Conservation (phyloP, 768 basidiomycete species). For the Suillus hirtellus region DNA sequence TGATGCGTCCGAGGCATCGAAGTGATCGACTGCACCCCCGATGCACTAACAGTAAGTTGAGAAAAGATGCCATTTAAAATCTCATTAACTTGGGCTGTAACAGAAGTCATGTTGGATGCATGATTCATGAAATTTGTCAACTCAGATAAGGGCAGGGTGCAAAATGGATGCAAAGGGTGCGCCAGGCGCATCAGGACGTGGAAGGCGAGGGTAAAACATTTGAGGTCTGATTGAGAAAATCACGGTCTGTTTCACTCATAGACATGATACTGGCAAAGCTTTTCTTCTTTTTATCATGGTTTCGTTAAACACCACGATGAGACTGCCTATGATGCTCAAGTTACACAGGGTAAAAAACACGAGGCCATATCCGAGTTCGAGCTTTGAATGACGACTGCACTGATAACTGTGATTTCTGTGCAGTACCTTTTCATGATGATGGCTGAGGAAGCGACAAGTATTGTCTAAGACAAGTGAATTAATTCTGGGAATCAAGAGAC, state of each 20-base stretch:
- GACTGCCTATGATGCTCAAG: constrained; percentile 94
- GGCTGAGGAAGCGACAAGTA: constrained; percentile 81
- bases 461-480: constrained; percentile 55
- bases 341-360: constrained; percentile 99
- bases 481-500: not conserved
- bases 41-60: no score
- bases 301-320: constrained; percentile 99
- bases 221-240: no score
- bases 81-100: no score
- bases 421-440: constrained; percentile 79
- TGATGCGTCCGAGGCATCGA: no score
- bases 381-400: constrained; percentile 92
- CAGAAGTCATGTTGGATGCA: no score
- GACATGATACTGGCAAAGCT: constrained; percentile 89
- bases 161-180: no score
- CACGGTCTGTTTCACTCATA: constrained; percentile 88
- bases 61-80: no score
- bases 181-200: no score
- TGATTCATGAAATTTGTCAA: no score
- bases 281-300: constrained; percentile 87
- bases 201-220: no score
- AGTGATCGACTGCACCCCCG: no score
- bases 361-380: constrained; percentile 87
- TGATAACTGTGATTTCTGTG: constrained; percentile 87
- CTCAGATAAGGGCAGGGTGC: no score